These are phyloP conservation scores for Stentor roeselii DNA, from an alignment of 73 alveolate species.

Conservation along the genomic window DNA sequence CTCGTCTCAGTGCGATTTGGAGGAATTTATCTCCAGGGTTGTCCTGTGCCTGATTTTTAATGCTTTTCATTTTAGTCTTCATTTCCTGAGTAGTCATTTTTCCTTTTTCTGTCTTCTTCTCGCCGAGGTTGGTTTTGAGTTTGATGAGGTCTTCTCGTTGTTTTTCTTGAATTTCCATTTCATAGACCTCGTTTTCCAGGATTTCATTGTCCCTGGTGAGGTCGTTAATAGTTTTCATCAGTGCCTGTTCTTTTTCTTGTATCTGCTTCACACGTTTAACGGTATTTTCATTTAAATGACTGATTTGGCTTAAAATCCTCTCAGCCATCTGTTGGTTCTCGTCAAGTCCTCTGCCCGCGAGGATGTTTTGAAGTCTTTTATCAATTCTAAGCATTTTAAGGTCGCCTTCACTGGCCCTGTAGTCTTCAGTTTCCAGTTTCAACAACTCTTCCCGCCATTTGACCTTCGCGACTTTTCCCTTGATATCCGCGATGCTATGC, in stretches of 20 bases:
- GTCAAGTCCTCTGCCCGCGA: conserved; percentile 83
- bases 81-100: too few species aligned
- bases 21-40: conserved; percentile 70
- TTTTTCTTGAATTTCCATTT: conserved; percentile 77
- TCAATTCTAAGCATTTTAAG: conserved; percentile 82
- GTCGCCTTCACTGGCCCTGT: conserved; percentile 75
- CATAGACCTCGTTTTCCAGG: conserved; percentile 76
- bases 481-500: conserved; percentile 50
- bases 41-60: conserved; percentile 26
- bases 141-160: conserved; percentile 85
- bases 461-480: conserved; percentile 47
- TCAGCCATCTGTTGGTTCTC: conserved; percentile 85
- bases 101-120: conserved; percentile 65
- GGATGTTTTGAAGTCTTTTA: conserved; percentile 84
- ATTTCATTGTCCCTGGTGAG: conserved; percentile 77
- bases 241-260: conserved; percentile 76
- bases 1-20: conserved; percentile 83
- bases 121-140: conserved; percentile 63
- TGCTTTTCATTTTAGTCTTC: too few species aligned
- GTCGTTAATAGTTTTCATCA: conserved; percentile 72
- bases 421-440: conserved; percentile 54
- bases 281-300: conserved; percentile 79
- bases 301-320: conserved; percentile 55
- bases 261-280: conserved; percentile 76
- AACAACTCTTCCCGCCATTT: conserved; percentile 55